Evolutionary conservation across 768 basidiomycete species (phyloP).

Genomic region (Phylloporus arenicola): DNA sequence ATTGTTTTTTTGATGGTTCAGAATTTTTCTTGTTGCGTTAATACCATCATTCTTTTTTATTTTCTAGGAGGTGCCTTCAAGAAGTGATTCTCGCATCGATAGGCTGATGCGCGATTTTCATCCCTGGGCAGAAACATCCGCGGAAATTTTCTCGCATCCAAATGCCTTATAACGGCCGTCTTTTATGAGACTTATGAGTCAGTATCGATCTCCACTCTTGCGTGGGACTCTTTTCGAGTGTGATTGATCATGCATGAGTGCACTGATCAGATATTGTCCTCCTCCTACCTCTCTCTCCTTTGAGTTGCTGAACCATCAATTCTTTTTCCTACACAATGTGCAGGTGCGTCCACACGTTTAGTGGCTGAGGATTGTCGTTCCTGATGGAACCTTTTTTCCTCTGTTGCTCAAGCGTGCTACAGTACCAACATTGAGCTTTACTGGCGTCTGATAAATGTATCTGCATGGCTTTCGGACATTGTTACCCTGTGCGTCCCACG

Average conservation of each 20-base stretch:
- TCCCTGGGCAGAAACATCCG: not conserved
- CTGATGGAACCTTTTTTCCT: not conserved
- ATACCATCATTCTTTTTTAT: not conserved
- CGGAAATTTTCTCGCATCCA: not conserved
- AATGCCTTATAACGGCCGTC: not conserved
- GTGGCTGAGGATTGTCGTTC: not conserved
- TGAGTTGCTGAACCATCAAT: not conserved
- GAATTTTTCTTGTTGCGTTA: not conserved
- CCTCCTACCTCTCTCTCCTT: not conserved
- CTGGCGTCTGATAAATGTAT: not conserved
- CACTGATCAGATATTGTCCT: not conserved
- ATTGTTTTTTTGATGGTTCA: not conserved
- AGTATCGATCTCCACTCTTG: not conserved
- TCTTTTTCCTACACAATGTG: not conserved
- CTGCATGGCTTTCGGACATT: not conserved
- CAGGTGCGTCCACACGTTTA: conserved; percentile 8
- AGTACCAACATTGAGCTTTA: not conserved
- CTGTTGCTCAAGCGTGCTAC: not conserved
- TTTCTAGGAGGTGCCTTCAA: not conserved
- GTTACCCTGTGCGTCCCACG: not conserved
- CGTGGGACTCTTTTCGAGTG: not conserved
- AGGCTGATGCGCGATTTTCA: not conserved
- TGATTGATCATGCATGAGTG: not conserved
- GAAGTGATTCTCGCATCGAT: not conserved
- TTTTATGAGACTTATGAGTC: not conserved